A percentile compares a stretch with the other conserved stretches of the same genome.
phyloP scores from a whole-genome alignment of 306 rosid species.

The Castanopsis chinensis region DNA sequence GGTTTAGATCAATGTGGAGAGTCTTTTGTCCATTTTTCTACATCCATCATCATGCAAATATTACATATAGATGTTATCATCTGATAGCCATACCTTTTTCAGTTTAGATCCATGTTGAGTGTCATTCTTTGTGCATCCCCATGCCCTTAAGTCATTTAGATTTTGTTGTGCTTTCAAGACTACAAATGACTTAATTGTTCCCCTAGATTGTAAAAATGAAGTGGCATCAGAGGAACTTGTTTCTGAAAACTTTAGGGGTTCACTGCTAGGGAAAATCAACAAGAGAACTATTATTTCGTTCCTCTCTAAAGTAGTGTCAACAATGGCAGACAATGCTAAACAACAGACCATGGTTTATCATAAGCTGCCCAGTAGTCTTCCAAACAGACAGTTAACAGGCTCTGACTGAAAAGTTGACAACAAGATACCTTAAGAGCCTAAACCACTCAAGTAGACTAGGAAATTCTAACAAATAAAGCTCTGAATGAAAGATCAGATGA shows the following conservation, averaged over 20 bases:
- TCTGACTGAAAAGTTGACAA: constrained; percentile 44
- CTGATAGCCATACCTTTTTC: constrained; percentile 28
- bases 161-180: constrained; percentile 30
- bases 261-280: constrained; percentile 33
- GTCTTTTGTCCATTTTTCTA: background rate
- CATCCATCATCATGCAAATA: background rate
- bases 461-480: constrained; percentile 5
- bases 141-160: constrained; percentile 20
- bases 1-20: background rate
- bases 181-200: constrained; percentile 27
- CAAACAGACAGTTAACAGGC: constrained; percentile 54
- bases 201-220: constrained; percentile 34
- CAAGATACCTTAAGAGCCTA: constrained; percentile 10
- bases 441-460: constrained; percentile 2
- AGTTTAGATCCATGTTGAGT: constrained; percentile 19
- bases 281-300: constrained; percentile 10
- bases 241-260: constrained; percentile 34
- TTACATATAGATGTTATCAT: constrained; percentile 6
- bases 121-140: constrained; percentile 14
- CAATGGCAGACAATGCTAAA: constrained; percentile 3
- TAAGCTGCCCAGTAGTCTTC: constrained; percentile 69
- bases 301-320: background rate
- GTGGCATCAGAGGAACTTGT: constrained; percentile 29
- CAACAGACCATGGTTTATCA: constrained; percentile 49
- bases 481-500: background rate